Evolutionary conservation across 2,329 filamentous ascomycete genomes (phyloP).

Genomic region (Aspergillus novoparasiticus): DNA sequence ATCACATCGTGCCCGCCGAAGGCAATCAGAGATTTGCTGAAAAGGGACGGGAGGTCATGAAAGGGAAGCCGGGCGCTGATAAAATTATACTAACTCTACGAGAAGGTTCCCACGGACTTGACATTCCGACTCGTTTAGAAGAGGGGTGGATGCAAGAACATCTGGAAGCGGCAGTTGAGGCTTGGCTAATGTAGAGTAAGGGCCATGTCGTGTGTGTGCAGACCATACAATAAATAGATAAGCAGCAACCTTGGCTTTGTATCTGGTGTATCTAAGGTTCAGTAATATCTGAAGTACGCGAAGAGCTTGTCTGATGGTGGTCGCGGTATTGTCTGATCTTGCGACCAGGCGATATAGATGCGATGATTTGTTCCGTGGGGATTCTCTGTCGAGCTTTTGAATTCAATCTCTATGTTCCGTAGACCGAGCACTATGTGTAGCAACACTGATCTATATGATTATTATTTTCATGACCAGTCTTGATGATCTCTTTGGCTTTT

Average conservation of each 20-base stretch:
- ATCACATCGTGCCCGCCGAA: constrained; percentile 34
- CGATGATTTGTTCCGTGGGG: background rate
- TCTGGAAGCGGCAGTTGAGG: constrained; percentile 24
- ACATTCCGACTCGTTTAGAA: constrained; percentile 23
- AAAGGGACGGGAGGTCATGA: constrained; percentile 25
- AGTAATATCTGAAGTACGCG: too few relatives aligned
- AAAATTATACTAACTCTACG: constrained; percentile 29
- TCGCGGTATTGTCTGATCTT: too few relatives aligned
- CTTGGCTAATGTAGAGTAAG: constrained; percentile 27
- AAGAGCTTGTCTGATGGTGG: too few relatives aligned
- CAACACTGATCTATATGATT: too few relatives aligned
- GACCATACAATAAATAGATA: too few relatives aligned
- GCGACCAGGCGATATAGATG: too few relatives aligned
- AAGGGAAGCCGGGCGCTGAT: constrained; percentile 23
- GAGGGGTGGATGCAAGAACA: constrained; percentile 34
- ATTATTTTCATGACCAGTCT: too few relatives aligned
- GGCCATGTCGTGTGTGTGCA: background rate
- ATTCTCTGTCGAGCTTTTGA: background rate
- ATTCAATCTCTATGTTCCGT: background rate
- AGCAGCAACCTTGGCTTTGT: too few relatives aligned
- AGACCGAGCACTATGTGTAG: too few relatives aligned
- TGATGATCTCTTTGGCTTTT: too few relatives aligned
- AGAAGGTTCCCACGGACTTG: constrained; percentile 43
- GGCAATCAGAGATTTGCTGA: constrained; percentile 31
- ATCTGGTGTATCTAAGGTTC: too few relatives aligned